Evolutionary conservation across 352 stramenopile genomes (phyloP).

Genomic region (Aphanomyces astaci): DNA sequence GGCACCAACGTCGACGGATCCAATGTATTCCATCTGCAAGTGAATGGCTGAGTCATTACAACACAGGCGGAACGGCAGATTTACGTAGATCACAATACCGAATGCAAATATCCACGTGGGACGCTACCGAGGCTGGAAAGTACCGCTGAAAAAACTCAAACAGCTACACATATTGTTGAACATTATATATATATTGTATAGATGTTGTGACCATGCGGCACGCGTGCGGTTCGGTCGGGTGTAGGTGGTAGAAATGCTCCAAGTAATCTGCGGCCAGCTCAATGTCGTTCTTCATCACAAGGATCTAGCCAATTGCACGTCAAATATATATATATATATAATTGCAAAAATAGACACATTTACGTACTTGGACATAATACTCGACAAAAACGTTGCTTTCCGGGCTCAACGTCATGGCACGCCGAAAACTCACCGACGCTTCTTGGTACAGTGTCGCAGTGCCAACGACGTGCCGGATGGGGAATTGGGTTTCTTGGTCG

Average conservation of each 20-base stretch:
- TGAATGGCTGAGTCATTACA: no score
- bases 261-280: slow-evolving; percentile 57
- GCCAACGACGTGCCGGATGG: slow-evolving; percentile 54
- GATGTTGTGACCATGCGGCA: slow-evolving; percentile 49
- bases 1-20: not conserved
- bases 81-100: slow-evolving; percentile 21
- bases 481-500: not conserved
- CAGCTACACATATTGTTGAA: slow-evolving; percentile 21
- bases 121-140: slow-evolving; percentile 26
- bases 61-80: no score
- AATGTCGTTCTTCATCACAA: slow-evolving; percentile 53
- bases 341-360: not conserved
- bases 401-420: slow-evolving; percentile 48
- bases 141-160: slow-evolving; percentile 25
- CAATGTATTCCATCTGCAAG: slow-evolving; percentile 34
- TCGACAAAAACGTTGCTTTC: slow-evolving; percentile 56
- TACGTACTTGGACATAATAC: slow-evolving; percentile 40
- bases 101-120: slow-evolving; percentile 26
- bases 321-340: no score
- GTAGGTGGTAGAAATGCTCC: slow-evolving; percentile 57
- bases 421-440: slow-evolving; percentile 41
- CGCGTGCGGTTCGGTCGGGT: slow-evolving; percentile 49
- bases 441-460: slow-evolving; percentile 70
- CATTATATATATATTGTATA: not conserved
- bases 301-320: slow-evolving; percentile 29